Base-by-base conservation (phyloP, 768 basidiomycete species). In the Jaapia argillacea region DNA sequence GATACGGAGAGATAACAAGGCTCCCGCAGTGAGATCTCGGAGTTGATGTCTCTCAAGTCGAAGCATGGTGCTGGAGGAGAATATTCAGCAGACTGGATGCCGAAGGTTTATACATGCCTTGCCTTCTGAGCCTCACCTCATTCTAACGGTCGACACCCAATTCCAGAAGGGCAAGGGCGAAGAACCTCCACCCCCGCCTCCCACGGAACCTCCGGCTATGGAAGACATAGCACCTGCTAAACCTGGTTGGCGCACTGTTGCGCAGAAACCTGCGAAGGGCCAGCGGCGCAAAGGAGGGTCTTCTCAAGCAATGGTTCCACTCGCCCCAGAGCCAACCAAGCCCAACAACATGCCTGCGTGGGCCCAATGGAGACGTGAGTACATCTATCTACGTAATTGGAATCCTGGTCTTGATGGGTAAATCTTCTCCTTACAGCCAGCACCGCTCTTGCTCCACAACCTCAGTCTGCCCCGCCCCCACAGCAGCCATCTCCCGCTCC, bases 351-450 rank as follows among this genome's bases (percentile, higher is more conserved):
- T 76, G 23, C 84, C 85, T n/a, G 75, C 86, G 1, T 89, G 86
- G 86, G 77, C 85, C 1, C 84, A 87, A 52, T 89, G 85, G 86
- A 71, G 79, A 67, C 86, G 85, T 89, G 57, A 42, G 76, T 69
- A 7, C 21, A 13, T 39, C 39, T 26, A 27, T 3, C 41, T 28
- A 36, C 31, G 27, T 18, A 14, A 4, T n/a, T 39, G 12, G 28
- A 16, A 38, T 38, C 6, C 36, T 40, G 21, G 20, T 41, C 18
- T n/a, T 48, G 31, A n/a, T n/a, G n/a, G n/a, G n/a, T 46, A n/a
- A n/a, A 24, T 36, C 10, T 7, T 33, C 26, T 38, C 41, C 24
- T 12, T 42, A 5, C 52, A 85, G 84, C 85, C 3, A 84, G 85
- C 53, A 80, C 82, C 3, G 56, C 77, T 4, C 54, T 82, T 6